A percentile compares a stretch with the other conserved stretches of the same genome.
Conservation (phyloP, 2,329 filamentous ascomycete genomes). For the Fusarium stilboides region DNA sequence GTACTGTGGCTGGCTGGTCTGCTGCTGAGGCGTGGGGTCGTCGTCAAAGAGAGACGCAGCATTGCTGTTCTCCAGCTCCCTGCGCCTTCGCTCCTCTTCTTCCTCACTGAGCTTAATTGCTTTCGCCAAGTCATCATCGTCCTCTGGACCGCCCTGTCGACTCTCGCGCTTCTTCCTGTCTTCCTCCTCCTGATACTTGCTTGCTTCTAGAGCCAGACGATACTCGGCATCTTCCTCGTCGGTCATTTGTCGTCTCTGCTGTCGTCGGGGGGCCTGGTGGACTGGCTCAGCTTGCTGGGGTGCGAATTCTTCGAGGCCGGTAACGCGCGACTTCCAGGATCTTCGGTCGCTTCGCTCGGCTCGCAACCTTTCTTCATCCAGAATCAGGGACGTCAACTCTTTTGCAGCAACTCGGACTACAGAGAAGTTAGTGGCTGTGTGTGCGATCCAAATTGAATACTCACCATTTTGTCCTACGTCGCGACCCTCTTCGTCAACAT, state of each 20-base stretch:
- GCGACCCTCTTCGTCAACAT: constrained; percentile 93
- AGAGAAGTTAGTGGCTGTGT: constrained; percentile 36
- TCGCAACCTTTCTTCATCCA: constrained; percentile 93
- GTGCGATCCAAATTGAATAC: constrained; percentile 49
- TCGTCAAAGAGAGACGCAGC: constrained; percentile 92
- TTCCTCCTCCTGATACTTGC: constrained; percentile 95
- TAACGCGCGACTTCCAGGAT: constrained; percentile 96
- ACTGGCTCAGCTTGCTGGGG: constrained; percentile 60
- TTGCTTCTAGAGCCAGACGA: constrained; percentile 90
- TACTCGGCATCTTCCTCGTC: constrained; percentile 95
- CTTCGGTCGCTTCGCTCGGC: constrained; percentile 92
- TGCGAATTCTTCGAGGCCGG: constrained; percentile 87
- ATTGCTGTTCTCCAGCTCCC: constrained; percentile 89
- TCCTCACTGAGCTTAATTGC: constrained; percentile 95
- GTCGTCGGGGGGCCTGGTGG: constrained; percentile 53
- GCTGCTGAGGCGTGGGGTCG: constrained; percentile 68
- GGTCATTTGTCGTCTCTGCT: constrained; percentile 65
- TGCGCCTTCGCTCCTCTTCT: constrained; percentile 90
- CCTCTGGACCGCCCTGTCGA: constrained; percentile 67
- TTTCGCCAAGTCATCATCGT: constrained; percentile 93
- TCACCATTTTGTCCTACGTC: constrained; percentile 97
- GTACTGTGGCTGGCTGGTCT: constrained; percentile 76
- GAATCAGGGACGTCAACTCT: constrained; percentile 90
- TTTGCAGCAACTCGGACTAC: constrained; percentile 95
- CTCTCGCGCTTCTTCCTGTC: constrained; percentile 81